A percentile compares a stretch with the other conserved stretches of the same genome.
Conservation (phyloP, 306 rosid genomes). For the Dalbergia cochinchinensis region DNA sequence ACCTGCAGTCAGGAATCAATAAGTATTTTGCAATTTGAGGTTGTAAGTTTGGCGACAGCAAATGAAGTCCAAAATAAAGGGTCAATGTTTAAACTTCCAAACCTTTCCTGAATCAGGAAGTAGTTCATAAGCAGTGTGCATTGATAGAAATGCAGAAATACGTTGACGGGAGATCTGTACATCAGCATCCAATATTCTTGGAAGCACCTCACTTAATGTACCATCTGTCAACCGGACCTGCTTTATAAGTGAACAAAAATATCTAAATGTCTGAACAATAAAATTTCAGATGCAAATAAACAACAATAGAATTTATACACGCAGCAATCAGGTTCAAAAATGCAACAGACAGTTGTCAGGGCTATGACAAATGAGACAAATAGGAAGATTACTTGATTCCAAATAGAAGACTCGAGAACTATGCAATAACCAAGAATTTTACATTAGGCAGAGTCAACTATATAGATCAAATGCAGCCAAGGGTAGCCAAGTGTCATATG, state of each 20-base stretch:
- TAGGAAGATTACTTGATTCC: neutral
- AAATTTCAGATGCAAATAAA: conserved; percentile 41
- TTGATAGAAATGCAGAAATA: conserved; percentile 77
- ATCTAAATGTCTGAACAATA: conserved; percentile 38
- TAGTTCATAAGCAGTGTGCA: conserved; percentile 83
- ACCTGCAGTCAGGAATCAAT: conserved; percentile 65
- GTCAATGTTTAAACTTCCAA: conserved; percentile 61
- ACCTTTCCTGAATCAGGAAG: conserved; percentile 99
- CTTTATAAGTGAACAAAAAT: too few species aligned
- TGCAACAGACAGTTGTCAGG: conserved; percentile 28
- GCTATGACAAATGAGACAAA: conserved; percentile 28
- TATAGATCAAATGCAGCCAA: too few species aligned
- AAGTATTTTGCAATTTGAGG: conserved; percentile 26
- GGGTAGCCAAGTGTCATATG: neutral
- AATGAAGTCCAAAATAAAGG: conserved; percentile 35
- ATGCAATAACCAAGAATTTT: too few species aligned
- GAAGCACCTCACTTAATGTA: conserved; percentile 63
- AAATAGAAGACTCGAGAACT: conserved; percentile 17
- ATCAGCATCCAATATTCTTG: conserved; percentile 78
- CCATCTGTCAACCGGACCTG: conserved; percentile 77
- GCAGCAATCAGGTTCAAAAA: conserved; percentile 21
- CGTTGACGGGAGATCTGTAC: conserved; percentile 84
- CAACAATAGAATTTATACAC: conserved; percentile 6
- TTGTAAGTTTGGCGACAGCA: conserved; percentile 14
- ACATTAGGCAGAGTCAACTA: too few species aligned